A percentile compares a stretch with the other conserved stretches of the same genome.
Conservation (phyloP, 257 asterid genomes). For the Solanum rostratum region DNA sequence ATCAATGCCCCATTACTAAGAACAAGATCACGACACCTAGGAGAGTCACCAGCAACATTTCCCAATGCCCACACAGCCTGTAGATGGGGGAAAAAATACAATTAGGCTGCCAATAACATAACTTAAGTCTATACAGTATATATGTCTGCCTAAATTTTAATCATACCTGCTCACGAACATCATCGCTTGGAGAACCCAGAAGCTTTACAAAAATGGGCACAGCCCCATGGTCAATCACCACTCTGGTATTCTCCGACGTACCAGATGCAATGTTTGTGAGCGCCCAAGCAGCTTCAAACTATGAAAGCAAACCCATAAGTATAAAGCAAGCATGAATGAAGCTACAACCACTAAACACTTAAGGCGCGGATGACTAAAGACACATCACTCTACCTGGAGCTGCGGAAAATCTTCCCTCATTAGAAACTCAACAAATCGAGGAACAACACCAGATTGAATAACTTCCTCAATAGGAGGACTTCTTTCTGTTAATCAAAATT, state of each 20-base stretch:
- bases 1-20: conserved; percentile 69
- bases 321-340: not conserved
- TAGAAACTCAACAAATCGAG: conserved; percentile 88
- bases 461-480: conserved; percentile 96
- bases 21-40: conserved; percentile 86
- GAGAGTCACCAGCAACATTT: conserved; percentile 94
- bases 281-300: conserved; percentile 99
- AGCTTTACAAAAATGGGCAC: conserved; percentile 80
- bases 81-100: not conserved
- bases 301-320: not conserved
- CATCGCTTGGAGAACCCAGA: conserved; percentile 78
- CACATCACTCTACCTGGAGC: conserved; percentile 53
- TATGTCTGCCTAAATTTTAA: not conserved
- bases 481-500: conserved; percentile 38
- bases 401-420: conserved; percentile 66
- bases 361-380: not conserved
- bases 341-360: not conserved
- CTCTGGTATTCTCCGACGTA: conserved; percentile 82
- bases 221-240: conserved; percentile 84
- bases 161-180: conserved; percentile 90
- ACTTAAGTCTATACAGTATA: not conserved
- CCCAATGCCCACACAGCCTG: conserved; percentile 99
- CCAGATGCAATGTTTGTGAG: conserved; percentile 97
- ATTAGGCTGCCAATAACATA: not conserved
- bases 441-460: conserved; percentile 84